Conservation (phyloP, 2,329 filamentous ascomycete species). For the Chrysosporium queenslandicum region DNA sequence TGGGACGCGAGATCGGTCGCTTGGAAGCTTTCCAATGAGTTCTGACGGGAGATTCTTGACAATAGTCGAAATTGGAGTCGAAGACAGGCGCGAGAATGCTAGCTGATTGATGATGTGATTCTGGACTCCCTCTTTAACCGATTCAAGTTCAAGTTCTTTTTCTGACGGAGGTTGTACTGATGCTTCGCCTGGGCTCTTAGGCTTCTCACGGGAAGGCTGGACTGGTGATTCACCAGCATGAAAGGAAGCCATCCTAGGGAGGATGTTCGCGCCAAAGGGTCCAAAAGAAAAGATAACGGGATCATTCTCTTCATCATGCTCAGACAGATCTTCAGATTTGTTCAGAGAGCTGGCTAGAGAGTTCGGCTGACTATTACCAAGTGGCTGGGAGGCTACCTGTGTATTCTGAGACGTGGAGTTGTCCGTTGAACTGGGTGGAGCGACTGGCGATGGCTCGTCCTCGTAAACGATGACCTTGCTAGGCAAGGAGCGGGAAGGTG, state of each 20-base stretch:
- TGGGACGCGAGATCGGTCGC: slow-evolving; percentile 41
- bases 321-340: slow-evolving; percentile 55
- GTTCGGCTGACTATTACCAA: slow-evolving; percentile 24
- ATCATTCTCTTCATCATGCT: slow-evolving; percentile 89
- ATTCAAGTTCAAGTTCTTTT: slow-evolving; percentile 19
- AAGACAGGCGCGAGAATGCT: slow-evolving; percentile 84
- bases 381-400: slow-evolving; percentile 27
- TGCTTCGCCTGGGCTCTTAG: slow-evolving; percentile 24
- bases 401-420: slow-evolving; percentile 27
- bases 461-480: slow-evolving; percentile 58
- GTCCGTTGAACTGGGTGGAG: slow-evolving; percentile 32
- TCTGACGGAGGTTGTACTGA: slow-evolving; percentile 21
- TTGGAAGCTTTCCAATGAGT: slow-evolving; percentile 42
- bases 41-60: slow-evolving; percentile 70
- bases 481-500: slow-evolving; percentile 35
- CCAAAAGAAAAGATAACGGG: slow-evolving; percentile 87
- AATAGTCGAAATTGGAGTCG: slow-evolving; percentile 81
- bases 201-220: slow-evolving; percentile 26
- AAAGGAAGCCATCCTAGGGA: slow-evolving; percentile 73
- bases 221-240: slow-evolving; percentile 55
- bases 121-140: slow-evolving; percentile 28
- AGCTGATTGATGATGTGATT: slow-evolving; percentile 95
- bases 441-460: slow-evolving; percentile 49
- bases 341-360: slow-evolving; percentile 28
- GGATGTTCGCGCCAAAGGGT: slow-evolving; percentile 74